Percentiles rank a stretch among this genome's conserved stretches.
Evolutionary conservation across 2,329 filamentous ascomycete genomes (phyloP).

Genomic region (Monosporascus cannonballus): DNA sequence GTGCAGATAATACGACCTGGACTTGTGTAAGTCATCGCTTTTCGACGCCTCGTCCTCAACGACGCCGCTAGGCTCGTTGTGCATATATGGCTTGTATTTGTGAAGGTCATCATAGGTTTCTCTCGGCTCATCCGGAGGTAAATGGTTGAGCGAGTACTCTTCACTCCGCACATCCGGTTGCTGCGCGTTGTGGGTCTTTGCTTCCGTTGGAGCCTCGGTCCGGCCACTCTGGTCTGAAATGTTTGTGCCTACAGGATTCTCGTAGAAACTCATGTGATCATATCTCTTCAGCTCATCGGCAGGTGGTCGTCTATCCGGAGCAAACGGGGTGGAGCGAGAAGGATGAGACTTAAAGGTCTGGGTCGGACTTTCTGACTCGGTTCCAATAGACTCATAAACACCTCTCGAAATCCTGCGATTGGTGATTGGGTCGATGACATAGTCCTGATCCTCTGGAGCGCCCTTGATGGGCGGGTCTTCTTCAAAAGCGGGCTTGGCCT

Average conservation of each 20-base stretch:
- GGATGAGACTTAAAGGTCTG: conserved; percentile 28
- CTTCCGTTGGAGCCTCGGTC: not conserved
- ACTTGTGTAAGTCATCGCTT: conserved; percentile 1
- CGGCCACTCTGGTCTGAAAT: not conserved
- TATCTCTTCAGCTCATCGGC: conserved; percentile 30
- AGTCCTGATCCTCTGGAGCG: conserved; percentile 20
- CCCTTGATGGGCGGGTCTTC: not conserved
- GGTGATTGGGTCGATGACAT: conserved; percentile 53
- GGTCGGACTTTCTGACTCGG: conserved; percentile 17
- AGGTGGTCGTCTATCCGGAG: conserved; percentile 27
- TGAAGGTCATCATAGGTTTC: conserved; percentile 26
- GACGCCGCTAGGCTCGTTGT: conserved; percentile 17
- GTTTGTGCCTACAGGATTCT: conserved; percentile 12
- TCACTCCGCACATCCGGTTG: conserved; percentile 17
- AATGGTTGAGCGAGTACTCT: conserved; percentile 27
- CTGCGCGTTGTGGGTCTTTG: conserved; percentile 2
- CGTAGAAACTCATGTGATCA: conserved; percentile 25
- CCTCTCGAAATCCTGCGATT: conserved; percentile 42
- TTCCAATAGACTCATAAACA: conserved; percentile 7
- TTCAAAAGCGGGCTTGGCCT: not conserved
- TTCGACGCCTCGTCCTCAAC: conserved; percentile 11
- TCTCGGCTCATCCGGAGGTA: conserved; percentile 20
- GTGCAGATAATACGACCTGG: conserved; percentile 1
- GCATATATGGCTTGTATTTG: conserved; percentile 10
- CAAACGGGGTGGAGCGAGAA: conserved; percentile 26